Base-by-base conservation (phyloP, 495 filamentous ascomycete species). In the Acidiella bohemica region DNA sequence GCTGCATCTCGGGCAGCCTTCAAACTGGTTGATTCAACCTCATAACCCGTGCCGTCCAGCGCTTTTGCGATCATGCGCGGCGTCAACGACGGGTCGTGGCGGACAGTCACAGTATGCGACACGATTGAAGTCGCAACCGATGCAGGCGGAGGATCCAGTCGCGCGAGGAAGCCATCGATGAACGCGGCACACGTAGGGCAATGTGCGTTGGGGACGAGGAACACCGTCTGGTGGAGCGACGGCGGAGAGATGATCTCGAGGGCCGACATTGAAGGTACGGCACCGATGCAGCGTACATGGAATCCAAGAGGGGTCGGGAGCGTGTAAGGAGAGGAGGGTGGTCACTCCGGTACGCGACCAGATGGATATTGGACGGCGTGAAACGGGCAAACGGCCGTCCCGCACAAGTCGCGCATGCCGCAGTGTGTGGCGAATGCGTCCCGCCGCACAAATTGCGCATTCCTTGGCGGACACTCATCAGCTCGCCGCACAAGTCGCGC, bases 151-250 rank as follows among this genome's bases (percentile, higher is more conserved):
- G 53, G 59, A 18, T 56, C 48, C 14, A 59, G 59, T 4, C 59
- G 42, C 12, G 47, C 55, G 23, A 73, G 44, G 47, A 54, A 60
- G 36, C 57, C 43, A 47, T 67, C 62, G 53, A 75, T 73, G 50
- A 60, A 53, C 22, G 69, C 64, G 16, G 70, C 67, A 49, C 71
- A 75, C 19, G 72, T 70, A 21, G 71, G 67, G 60, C 74, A 79
- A 52, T 79, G 75, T 11, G 76, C 61, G 59, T 77, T 77, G 35
- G 59, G 51, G 42, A 60, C 54, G 40, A 59, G 53, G 20, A 59
- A 42, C 8, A 47, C 51, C 7, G 54, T 59, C 5, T 42, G 40
- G 17, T 22, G 30, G 25, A 27, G 25, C 25, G 25, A 27, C n/a
- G 7, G 25, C 25, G n/a, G 25, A 27, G 25, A 27, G n/a, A 27